These are phyloP conservation scores for Pythium scleroteichum DNA, from an alignment of 352 stramenopile species.

Conservation along the genomic window DNA sequence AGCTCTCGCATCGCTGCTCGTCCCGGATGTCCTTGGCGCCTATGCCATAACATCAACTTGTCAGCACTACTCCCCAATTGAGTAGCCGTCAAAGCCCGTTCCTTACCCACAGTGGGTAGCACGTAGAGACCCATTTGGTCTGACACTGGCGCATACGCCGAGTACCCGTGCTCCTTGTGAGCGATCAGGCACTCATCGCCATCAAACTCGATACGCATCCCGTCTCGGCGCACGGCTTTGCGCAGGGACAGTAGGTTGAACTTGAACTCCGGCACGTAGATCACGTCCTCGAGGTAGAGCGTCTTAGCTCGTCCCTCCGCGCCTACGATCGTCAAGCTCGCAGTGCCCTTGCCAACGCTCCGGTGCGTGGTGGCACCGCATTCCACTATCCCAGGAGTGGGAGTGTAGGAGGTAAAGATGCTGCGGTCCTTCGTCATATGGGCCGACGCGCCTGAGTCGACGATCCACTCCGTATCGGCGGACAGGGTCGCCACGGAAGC, in stretches of 20 bases:
- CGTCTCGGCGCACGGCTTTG: constrained; percentile 1
- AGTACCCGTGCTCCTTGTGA: constrained; percentile 15
- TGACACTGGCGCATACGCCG: constrained; percentile 8
- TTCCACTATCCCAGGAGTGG: background rate
- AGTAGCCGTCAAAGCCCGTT: constrained; percentile 10
- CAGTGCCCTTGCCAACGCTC: constrained; percentile 1
- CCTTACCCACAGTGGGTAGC: constrained; percentile 12
- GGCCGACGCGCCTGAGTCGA: background rate
- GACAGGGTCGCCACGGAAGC: too few species aligned
- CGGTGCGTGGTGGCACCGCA: constrained; percentile 8
- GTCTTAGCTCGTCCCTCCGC: too few species aligned
- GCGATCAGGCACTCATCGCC: constrained; percentile 15
- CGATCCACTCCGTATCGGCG: background rate
- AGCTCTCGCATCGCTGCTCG: constrained; percentile 15
- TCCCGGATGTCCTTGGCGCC: constrained; percentile 20
- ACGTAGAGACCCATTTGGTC: constrained; percentile 19
- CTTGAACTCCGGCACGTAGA: constrained; percentile 11
- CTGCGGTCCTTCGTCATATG: constrained; percentile 2
- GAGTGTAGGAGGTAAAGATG: background rate
- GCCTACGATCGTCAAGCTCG: too few species aligned
- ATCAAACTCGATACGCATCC: constrained; percentile 13
- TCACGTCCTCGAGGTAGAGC: too few species aligned
- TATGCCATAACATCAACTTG: constrained; percentile 14
- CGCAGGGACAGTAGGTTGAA: constrained; percentile 16
- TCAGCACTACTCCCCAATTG: constrained; percentile 18